These are phyloP conservation scores for Byssochlamys sp. DNA, from an alignment of 2,329 filamentous ascomycete genomes.

Conservation along the genomic window DNA sequence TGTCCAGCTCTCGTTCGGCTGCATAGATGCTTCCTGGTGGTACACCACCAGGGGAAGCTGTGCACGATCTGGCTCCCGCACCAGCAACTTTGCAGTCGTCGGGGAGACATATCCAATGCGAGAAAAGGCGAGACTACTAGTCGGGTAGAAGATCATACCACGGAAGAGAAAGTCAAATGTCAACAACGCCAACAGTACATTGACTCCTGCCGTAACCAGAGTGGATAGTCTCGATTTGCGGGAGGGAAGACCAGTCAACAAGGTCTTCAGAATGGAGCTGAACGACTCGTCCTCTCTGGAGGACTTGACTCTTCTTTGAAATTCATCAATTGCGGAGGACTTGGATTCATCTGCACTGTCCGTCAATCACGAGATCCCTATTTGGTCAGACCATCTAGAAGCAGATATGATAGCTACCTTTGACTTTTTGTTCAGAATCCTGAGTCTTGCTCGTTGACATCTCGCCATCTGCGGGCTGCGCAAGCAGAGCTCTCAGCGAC, in stretches of 20 bases:
- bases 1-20: conserved; percentile 43
- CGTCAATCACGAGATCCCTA: background rate
- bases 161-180: conserved; percentile 70
- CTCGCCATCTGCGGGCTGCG: conserved; percentile 1
- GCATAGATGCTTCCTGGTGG: conserved; percentile 36
- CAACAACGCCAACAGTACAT: conserved; percentile 58
- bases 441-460: background rate
- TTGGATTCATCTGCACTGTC: background rate
- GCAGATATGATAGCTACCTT: background rate
- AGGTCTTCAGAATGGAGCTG: conserved; percentile 46
- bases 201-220: conserved; percentile 60
- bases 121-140: conserved; percentile 70
- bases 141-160: conserved; percentile 59
- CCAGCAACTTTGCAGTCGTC: conserved; percentile 65
- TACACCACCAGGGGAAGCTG: conserved; percentile 69
- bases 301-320: background rate
- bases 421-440: background rate
- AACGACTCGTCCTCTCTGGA: conserved; percentile 1
- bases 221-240: conserved; percentile 59
- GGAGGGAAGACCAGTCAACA: conserved; percentile 68
- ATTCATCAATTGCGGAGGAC: background rate
- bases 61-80: conserved; percentile 69
- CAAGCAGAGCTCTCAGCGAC: conserved; percentile 20
- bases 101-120: conserved; percentile 80
- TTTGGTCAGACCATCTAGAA: background rate